Percentiles rank a stretch among this genome's conserved stretches.
These are phyloP conservation scores for Mycosarcoma mackinlayi DNA, from an alignment of 1,284 basidiomycete species.

Conservation along the genomic window DNA sequence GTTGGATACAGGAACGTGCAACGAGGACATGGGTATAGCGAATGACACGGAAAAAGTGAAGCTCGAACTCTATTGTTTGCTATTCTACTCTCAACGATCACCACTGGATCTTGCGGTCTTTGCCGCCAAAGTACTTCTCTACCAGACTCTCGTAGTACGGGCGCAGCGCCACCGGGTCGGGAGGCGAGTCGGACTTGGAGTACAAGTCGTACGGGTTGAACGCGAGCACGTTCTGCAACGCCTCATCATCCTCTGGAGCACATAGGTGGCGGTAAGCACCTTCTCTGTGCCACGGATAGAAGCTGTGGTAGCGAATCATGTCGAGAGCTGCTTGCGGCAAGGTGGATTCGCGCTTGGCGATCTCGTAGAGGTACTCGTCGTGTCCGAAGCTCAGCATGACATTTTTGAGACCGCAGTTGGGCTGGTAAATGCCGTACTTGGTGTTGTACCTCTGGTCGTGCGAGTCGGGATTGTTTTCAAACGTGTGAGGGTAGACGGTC, in stretches of 20 bases:
- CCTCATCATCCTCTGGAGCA: conserved; percentile 33
- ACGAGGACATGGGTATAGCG: background rate
- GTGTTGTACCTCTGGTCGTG: conserved; percentile 79
- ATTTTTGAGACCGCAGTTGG: conserved; percentile 85
- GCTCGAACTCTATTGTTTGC: background rate
- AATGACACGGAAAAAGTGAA: background rate
- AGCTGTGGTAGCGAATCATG: conserved; percentile 93
- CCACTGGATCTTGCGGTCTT: conserved; percentile 51
- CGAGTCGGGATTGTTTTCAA: conserved; percentile 81
- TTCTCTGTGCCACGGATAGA: conserved; percentile 77
- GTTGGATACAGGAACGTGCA: too few relatives aligned
- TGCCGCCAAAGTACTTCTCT: conserved; percentile 77
- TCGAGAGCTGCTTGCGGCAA: conserved; percentile 84
- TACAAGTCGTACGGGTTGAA: conserved; percentile 93
- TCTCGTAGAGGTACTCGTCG: conserved; percentile 72
- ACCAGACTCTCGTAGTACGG: conserved; percentile 86
- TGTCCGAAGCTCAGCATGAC: conserved; percentile 92
- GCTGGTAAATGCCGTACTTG: conserved; percentile 84
- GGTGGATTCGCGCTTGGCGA: conserved; percentile 66
- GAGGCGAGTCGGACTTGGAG: conserved; percentile 82
- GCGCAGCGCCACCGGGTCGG: conserved; percentile 75
- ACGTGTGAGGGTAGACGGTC: conserved; percentile 79
- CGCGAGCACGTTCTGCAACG: conserved; percentile 68
- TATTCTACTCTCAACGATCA: conserved; percentile 13
- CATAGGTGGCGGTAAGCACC: conserved; percentile 51